Percentiles rank a stretch among this genome's conserved stretches.
Conservation (phyloP, 768 basidiomycete genomes). For the Termitomyces sp. region DNA sequence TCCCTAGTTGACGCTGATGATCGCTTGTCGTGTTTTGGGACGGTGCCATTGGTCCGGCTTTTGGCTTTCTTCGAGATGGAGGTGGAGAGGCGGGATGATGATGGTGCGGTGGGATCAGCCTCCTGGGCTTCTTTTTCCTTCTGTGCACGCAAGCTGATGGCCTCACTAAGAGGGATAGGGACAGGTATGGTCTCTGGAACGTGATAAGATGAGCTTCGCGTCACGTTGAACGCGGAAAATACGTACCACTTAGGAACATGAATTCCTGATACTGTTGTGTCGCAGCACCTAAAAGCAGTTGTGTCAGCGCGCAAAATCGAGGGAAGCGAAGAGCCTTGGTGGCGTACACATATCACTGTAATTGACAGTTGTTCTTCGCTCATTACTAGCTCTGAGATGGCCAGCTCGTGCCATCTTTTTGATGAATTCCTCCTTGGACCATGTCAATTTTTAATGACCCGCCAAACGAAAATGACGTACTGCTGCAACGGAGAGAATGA, state of each 20-base stretch:
- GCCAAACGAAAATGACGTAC: conserved; percentile 33
- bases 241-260: conserved; percentile 64
- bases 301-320: conserved; percentile 2
- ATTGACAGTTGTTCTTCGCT: conserved; percentile 54
- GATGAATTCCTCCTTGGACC: conserved; percentile 76
- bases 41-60: conserved; percentile 28
- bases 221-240: not conserved
- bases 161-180: conserved; percentile 55
- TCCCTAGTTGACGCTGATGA: not conserved
- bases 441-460: conserved; percentile 2
- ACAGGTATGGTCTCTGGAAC: conserved; percentile 61
- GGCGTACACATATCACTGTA: conserved; percentile 75
- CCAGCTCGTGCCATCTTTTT: conserved; percentile 71
- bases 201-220: conserved; percentile 4
- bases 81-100: conserved; percentile 15
- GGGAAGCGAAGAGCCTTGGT: not conserved
- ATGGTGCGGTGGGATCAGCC: conserved; percentile 46
- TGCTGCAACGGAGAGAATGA: conserved; percentile 72
- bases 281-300: conserved; percentile 42
- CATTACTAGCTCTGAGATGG: conserved; percentile 57
- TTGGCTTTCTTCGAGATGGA: conserved; percentile 18
- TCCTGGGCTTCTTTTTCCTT: conserved; percentile 56
- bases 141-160: conserved; percentile 49
- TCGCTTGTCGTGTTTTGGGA: conserved; percentile 11
- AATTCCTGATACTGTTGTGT: conserved; percentile 64